A percentile compares a stretch with the other conserved stretches of the same genome.
phyloP scores from a whole-genome alignment of 768 basidiomycete species.

The Naganishia vaughanmartiniae region DNA sequence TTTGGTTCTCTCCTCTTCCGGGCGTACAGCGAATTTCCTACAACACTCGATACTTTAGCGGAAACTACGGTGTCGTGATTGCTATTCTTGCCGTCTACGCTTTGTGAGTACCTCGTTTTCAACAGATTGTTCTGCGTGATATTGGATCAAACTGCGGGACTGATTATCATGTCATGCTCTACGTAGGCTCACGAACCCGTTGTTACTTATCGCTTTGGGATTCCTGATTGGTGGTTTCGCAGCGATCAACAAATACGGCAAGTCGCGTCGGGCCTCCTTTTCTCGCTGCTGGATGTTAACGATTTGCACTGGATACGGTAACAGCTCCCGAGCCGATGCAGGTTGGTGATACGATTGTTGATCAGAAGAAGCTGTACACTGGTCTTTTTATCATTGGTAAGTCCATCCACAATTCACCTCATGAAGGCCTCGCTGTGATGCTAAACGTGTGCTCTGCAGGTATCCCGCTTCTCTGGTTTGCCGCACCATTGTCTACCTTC shows the following conservation, averaged over 20 bases:
- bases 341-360: constrained; percentile 73
- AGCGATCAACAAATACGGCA: constrained; percentile 84
- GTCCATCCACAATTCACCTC: background rate
- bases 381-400: constrained; percentile 73
- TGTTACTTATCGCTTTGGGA: constrained; percentile 73
- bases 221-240: constrained; percentile 91
- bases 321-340: constrained; percentile 81
- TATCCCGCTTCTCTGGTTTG: constrained; percentile 74
- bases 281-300: constrained; percentile 4
- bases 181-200: constrained; percentile 71
- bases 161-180: background rate
- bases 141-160: background rate
- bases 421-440: background rate
- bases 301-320: background rate
- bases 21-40: constrained; percentile 53
- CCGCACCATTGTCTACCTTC: constrained; percentile 62
- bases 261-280: constrained; percentile 42
- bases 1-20: background rate
- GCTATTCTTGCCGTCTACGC: constrained; percentile 83
- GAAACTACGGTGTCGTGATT: constrained; percentile 86
- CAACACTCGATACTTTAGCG: constrained; percentile 66
- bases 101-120: constrained; percentile 59
- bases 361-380: constrained; percentile 84
- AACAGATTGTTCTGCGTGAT: background rate
- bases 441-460: constrained; percentile 53